These are phyloP conservation scores for Calonectria leucothoes DNA, from an alignment of 2,329 filamentous ascomycete genomes.

Conservation along the genomic window DNA sequence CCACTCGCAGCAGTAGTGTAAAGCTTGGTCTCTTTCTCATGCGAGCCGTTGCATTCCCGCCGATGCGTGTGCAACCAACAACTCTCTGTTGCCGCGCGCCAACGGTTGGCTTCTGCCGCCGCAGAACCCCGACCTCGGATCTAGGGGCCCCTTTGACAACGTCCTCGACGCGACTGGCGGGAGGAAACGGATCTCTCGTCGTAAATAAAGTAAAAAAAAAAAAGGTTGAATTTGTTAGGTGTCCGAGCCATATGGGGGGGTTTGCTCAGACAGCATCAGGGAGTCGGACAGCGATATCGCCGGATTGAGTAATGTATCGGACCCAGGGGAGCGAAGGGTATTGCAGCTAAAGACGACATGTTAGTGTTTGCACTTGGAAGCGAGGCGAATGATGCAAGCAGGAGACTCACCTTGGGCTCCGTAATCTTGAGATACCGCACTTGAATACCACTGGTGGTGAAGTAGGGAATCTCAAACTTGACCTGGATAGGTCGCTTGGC, in stretches of 20 bases:
- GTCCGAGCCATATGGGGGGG: background rate
- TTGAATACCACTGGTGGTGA: conserved; percentile 99
- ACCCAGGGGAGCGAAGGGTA: conserved; percentile 98
- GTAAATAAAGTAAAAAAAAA: conserved; percentile 25
- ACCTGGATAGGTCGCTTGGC: conserved; percentile 96
- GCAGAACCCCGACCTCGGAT: conserved; percentile 5
- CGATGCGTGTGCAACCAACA: background rate
- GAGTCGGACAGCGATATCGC: conserved; percentile 93
- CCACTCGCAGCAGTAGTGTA: conserved; percentile 16
- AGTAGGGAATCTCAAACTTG: conserved; percentile 99
- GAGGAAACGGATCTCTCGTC: conserved; percentile 15
- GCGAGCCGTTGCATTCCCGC: conserved; percentile 8
- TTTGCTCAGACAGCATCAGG: conserved; percentile 81
- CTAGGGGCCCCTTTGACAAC: background rate
- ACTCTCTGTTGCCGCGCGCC: conserved; percentile 1
- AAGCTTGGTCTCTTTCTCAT: conserved; percentile 14
- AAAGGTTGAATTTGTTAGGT: conserved; percentile 4
- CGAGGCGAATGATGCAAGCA: background rate
- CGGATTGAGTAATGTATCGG: conserved; percentile 97
- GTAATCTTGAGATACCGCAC: conserved; percentile 99
- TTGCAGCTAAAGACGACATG: conserved; percentile 75
- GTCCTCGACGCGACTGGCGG: conserved; percentile 2
- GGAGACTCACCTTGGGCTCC: conserved; percentile 87
- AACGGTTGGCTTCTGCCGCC: conserved; percentile 1
- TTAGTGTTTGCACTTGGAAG: conserved; percentile 14